phyloP scores from a whole-genome alignment of 1,139 yeast species.

The Blastobotrys arbuscula region DNA sequence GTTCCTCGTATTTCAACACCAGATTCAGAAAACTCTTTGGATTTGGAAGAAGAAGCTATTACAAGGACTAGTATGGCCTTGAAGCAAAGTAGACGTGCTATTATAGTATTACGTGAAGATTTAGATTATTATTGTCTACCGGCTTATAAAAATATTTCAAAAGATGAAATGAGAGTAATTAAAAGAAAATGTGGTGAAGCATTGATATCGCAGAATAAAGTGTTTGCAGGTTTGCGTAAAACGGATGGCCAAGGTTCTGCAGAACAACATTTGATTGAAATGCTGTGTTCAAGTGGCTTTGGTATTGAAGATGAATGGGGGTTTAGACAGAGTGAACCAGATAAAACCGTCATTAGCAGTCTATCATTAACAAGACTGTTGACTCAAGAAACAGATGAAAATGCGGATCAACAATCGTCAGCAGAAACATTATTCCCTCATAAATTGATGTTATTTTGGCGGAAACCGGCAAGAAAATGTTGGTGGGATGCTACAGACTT shows the following conservation, averaged over 20 bases:
- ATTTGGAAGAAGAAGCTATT: constrained; percentile 45
- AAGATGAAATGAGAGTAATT: constrained; percentile 47
- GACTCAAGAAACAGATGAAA: constrained; percentile 16
- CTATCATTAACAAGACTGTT: constrained; percentile 68
- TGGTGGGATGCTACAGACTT: constrained; percentile 83
- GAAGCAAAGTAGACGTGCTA: constrained; percentile 70
- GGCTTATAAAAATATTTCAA: constrained; percentile 34
- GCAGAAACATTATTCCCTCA: constrained; percentile 48
- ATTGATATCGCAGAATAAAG: constrained; percentile 50
- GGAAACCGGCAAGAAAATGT: constrained; percentile 97
- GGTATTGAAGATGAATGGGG: constrained; percentile 74
- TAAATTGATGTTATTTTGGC: constrained; percentile 86
- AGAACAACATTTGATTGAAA: constrained; percentile 88
- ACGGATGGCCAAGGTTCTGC: constrained; percentile 73
- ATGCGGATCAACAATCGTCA: constrained; percentile 13
- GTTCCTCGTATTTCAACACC: not conserved
- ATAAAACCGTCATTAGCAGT: constrained; percentile 79
- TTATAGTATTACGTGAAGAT: constrained; percentile 90
- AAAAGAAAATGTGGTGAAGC: constrained; percentile 66
- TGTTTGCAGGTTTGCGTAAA: constrained; percentile 61
- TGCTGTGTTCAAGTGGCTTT: constrained; percentile 92
- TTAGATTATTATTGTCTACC: constrained; percentile 91
- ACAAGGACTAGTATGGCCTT: constrained; percentile 29
- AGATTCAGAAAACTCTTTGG: constrained; percentile 4
- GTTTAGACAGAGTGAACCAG: constrained; percentile 75